Base-by-base conservation (phyloP, 208 protist genomes). In the Acanthamoeba castellanii region DNA sequence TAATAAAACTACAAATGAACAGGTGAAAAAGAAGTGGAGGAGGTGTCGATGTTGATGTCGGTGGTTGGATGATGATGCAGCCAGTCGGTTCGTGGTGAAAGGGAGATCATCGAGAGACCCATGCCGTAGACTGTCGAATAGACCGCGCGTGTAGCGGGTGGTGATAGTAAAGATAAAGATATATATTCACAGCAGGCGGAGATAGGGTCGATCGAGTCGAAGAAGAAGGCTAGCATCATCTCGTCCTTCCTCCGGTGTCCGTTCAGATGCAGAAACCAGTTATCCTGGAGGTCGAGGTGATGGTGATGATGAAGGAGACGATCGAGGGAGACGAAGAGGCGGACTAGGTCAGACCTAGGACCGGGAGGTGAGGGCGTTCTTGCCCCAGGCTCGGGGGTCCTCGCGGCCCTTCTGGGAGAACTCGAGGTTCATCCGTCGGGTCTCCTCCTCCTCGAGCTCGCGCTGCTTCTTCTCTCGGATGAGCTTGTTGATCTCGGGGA, bases 401-500 rank as follows among this genome's bases (percentile, higher is more conserved):
- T 84, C 74, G 37, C 22, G 34, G 45, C 74, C 74, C 74, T 84
- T 84, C 37, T 84, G 74, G 42, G 42, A 27, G 74, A 84, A 52
- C 74, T 84, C 74, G 34, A 78, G 37, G 70, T 78, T 78, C 74
- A 84, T 84, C 37, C 74, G 74, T 27, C 74, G 74, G 74, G 74
- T 55, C 59, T 90, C 84, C 84, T 70, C 59, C 59, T 90, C 84
- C 50, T 61, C 84, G 6, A 32, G 50, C 84, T 90, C 84, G 55
- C 84, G 50, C 37, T 55, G 82, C 57, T 90, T 90, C 89, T 61
- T 93, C 30, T 93, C 89, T 3, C 45, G 32, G 64, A 93, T 93
- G 64, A 93, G 89, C 50, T 81, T 50, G 66, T 93, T 93, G 89
- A 93, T 93, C 66, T 93, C 89, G 37, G 89, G 66, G 4, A 93